Base-by-base conservation (phyloP, 176 grass and related monocot species). In the Miscanthus lutarioriparius region DNA sequence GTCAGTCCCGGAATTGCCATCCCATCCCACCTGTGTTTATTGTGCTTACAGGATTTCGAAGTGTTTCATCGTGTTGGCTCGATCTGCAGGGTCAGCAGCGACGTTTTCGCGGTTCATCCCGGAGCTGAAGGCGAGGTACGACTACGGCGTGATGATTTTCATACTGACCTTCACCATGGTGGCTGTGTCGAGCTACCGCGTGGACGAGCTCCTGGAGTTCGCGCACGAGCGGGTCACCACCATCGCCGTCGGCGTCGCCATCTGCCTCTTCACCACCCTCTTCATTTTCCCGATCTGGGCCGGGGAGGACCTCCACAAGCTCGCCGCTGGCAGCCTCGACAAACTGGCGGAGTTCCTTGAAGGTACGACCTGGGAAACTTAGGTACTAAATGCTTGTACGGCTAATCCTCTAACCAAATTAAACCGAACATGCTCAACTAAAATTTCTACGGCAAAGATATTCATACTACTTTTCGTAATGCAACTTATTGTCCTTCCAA, bases 71-170 rank as follows among this genome's bases (percentile, higher is more conserved):
- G 6, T 56, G 53, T 7, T 54, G 19, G 1, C 53, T 56, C 53
- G 6, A 56, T 10, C 15, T 81, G 81, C 82, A 98, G 96, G 89
- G 3, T 87, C 92, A 27, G 85, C 87, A 26, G 91, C 96, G 32
- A 98, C 96, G 3, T 98, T 98, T 83, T 90, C 91, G 16, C 89
- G 96, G n/a, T 98, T 95, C 85, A 92, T 98, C 85, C 96, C 96
- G 27, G 93, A 92, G 89, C 45, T 98, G 10, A 98, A 98, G 80
- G 96, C 93, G 8, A 78, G 74, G 76, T 95, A 98, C 54, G 96
- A 98, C 74, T 98, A 95, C 66, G 96, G 96, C 0, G 89, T 93
- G 64, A 87, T 83, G 26, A 95, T 98, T 70, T 98, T 98, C 80
- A 93, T 98, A 67, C 85, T 98, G 0, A 95, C 96, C 43, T 98